phyloP scores from a whole-genome alignment of 179 eudicot genomes.

The Drosera spatulata region DNA sequence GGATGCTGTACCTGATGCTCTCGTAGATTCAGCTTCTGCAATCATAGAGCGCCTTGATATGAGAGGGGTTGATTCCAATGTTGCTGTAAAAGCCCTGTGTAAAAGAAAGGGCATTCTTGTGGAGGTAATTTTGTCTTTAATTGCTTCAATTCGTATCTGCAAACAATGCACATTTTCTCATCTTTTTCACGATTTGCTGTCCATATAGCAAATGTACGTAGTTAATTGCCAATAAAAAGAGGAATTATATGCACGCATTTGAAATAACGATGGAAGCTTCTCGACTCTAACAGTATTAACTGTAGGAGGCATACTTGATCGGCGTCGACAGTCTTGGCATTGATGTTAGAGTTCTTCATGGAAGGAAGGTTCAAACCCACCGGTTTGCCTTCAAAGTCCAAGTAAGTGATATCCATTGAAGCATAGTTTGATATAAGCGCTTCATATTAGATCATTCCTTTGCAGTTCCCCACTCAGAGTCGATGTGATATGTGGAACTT shows the following conservation, averaged over 20 bases:
- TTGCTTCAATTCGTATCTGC: background rate
- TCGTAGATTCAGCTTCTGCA: background rate
- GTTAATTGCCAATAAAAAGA: background rate
- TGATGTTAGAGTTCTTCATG: conserved; percentile 38
- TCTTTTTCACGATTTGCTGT: background rate
- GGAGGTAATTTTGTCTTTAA: background rate
- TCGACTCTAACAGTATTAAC: background rate
- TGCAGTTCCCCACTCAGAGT: too few relatives aligned
- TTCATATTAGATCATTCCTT: background rate
- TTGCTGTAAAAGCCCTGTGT: background rate
- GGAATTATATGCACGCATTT: background rate
- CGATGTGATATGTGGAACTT: background rate
- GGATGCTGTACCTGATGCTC: background rate
- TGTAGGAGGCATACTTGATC: conserved; percentile 38
- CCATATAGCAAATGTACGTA: background rate
- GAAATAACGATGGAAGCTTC: too few relatives aligned
- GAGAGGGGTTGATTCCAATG: background rate
- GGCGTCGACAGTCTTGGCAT: conserved; percentile 58
- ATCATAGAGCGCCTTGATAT: background rate
- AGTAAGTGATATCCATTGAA: conserved; percentile 12
- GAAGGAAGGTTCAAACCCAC: conserved; percentile 37
- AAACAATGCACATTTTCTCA: background rate
- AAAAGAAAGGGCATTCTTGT: conserved; percentile 1
- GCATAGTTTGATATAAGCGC: background rate
- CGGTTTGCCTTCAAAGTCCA: conserved; percentile 46